Conservation (phyloP, 768 basidiomycete species). For the Tricholoma matsutake region DNA sequence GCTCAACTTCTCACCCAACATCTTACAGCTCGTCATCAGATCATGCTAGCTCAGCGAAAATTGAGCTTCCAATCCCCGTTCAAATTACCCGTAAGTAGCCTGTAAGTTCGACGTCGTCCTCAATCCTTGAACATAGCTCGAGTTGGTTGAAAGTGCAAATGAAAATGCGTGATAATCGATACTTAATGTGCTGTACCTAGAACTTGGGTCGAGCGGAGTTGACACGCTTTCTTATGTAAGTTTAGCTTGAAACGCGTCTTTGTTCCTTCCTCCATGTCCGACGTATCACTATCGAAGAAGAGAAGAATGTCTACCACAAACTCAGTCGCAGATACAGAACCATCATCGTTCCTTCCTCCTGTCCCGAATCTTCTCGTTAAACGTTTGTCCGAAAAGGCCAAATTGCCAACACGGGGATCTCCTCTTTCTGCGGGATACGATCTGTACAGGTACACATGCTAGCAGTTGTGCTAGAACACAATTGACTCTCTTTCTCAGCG, state of each 20-base stretch:
- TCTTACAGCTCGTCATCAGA: too few species aligned
- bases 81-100: too few species aligned
- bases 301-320: slow-evolving; percentile 47
- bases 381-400: slow-evolving; percentile 77
- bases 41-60: too few species aligned
- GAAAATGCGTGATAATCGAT: too few species aligned
- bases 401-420: slow-evolving; percentile 83
- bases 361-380: slow-evolving; percentile 72
- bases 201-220: slow-evolving; percentile 26
- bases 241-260: slow-evolving; percentile 34
- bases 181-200: too few species aligned
- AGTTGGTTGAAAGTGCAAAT: too few species aligned
- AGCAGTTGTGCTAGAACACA: background rate
- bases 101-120: too few species aligned
- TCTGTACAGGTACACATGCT: slow-evolving; percentile 69
- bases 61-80: too few species aligned
- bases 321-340: slow-evolving; percentile 6
- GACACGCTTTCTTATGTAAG: slow-evolving; percentile 27
- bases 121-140: too few species aligned
- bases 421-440: slow-evolving; percentile 91
- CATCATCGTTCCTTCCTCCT: slow-evolving; percentile 34
- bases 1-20: too few species aligned
- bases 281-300: slow-evolving; percentile 48
- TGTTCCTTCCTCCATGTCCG: slow-evolving; percentile 22
- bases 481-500: slow-evolving; percentile 43